phyloP scores from a whole-genome alignment of 306 rosid genomes.

The Trifolium subterraneum region DNA sequence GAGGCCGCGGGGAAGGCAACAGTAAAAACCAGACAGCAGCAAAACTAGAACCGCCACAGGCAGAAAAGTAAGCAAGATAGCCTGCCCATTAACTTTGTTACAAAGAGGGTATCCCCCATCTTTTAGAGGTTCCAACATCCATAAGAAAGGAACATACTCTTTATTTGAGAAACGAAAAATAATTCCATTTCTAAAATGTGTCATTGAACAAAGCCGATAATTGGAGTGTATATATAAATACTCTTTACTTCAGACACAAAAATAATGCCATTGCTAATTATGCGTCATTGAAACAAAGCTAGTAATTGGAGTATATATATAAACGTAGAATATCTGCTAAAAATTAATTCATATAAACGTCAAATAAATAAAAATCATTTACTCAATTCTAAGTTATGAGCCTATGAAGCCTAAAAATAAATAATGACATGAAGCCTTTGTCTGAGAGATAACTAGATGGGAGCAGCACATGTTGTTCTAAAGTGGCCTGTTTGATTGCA shows the following conservation, averaged over 20 bases:
- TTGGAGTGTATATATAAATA: conserved; percentile 45
- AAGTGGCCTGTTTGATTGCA: conserved; percentile 94
- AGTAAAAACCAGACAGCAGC: too few relatives aligned
- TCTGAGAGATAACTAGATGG: conserved; percentile 52
- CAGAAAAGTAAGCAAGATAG: too few relatives aligned
- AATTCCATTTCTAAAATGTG: background rate
- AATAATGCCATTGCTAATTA: background rate
- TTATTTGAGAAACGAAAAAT: conserved; percentile 15
- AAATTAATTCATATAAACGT: conserved; percentile 48
- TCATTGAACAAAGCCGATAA: conserved; percentile 29
- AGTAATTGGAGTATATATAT: conserved; percentile 46
- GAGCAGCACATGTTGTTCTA: conserved; percentile 93
- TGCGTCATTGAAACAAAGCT: conserved; percentile 20
- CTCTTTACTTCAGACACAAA: conserved; percentile 1
- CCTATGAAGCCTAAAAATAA: conserved; percentile 45
- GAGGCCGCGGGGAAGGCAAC: too few relatives aligned
- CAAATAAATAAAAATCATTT: conserved; percentile 40
- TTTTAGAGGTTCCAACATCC: background rate
- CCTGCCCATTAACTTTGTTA: background rate
- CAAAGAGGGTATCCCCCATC: background rate
- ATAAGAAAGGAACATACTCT: background rate
- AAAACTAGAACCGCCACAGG: too few relatives aligned
- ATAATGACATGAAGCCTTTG: conserved; percentile 37
- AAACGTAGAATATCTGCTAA: conserved; percentile 41
- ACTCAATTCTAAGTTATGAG: conserved; percentile 50